phyloP scores from a whole-genome alignment of 306 rosid genomes.

The Cercis canadensis region DNA sequence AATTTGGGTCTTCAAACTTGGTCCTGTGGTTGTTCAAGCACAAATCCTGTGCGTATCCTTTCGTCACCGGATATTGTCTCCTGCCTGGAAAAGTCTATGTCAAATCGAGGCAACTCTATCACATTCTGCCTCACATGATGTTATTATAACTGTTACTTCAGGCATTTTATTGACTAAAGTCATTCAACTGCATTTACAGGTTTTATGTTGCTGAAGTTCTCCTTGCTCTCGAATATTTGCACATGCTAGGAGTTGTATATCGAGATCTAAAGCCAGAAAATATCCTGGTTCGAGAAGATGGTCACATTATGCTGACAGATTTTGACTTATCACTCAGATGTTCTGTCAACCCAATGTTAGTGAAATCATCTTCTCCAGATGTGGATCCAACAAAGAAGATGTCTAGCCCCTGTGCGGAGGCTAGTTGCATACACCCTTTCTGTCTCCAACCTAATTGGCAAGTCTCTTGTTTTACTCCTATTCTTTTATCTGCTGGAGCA shows the following conservation, averaged over 20 bases:
- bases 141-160: not conserved
- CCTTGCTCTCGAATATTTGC: slow-evolving; percentile 92
- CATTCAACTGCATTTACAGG: slow-evolving; percentile 51
- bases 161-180: slow-evolving; percentile 27
- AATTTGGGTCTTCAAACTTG: slow-evolving; percentile 4
- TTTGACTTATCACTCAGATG: slow-evolving; percentile 93
- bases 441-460: slow-evolving; percentile 99
- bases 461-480: slow-evolving; percentile 95
- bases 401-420: slow-evolving; percentile 70
- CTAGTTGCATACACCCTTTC: slow-evolving; percentile 92
- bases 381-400: slow-evolving; percentile 61
- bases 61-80: not conserved
- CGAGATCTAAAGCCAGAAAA: slow-evolving; percentile 97
- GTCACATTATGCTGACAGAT: slow-evolving; percentile 98
- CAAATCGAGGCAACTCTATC: not conserved
- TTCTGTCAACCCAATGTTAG: slow-evolving; percentile 73
- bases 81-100: no score
- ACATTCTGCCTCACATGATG: no score
- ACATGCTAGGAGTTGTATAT: slow-evolving; percentile 96
- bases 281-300: slow-evolving; percentile 94
- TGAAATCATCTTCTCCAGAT: slow-evolving; percentile 72
- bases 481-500: slow-evolving; percentile 62
- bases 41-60: slow-evolving; percentile 6
- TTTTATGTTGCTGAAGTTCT: slow-evolving; percentile 95
- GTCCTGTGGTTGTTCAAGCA: not conserved